These are phyloP conservation scores for Brassica carinata DNA, from an alignment of 345 rosid species.

Conservation along the genomic window DNA sequence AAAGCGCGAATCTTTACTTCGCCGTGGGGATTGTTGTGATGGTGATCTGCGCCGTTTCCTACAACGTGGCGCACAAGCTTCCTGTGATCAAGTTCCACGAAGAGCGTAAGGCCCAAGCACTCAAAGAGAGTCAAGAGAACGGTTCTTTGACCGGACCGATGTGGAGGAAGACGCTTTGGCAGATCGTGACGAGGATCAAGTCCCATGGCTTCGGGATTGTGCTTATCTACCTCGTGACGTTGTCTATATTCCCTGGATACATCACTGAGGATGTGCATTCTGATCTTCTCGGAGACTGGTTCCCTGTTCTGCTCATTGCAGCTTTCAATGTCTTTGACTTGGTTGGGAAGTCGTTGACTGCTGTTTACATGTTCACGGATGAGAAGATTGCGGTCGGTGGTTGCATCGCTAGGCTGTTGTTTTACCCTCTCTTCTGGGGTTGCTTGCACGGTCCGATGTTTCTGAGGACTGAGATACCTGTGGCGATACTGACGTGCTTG, in stretches of 20 bases:
- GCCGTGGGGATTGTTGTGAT: conserved; percentile 70
- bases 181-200: conserved; percentile 61
- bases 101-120: conserved; percentile 59
- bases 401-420: conserved; percentile 73
- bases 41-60: conserved; percentile 64
- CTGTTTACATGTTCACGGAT: conserved; percentile 60
- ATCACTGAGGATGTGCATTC: conserved; percentile 94
- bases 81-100: conserved; percentile 77
- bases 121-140: conserved; percentile 53
- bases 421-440: conserved; percentile 79
- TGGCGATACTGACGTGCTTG: conserved; percentile 66
- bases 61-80: conserved; percentile 73
- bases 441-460: conserved; percentile 85
- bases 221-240: conserved; percentile 67
- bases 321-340: conserved; percentile 86
- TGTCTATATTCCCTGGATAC: conserved; percentile 89
- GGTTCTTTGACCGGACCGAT: conserved; percentile 52
- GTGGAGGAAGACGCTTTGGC: conserved; percentile 71
- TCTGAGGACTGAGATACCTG: conserved; percentile 87
- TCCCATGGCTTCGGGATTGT: conserved; percentile 79
- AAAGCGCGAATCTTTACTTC: conserved; percentile 83
- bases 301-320: conserved; percentile 67
- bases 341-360: conserved; percentile 84
- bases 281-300: conserved; percentile 80
- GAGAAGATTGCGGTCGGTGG: conserved; percentile 68